phyloP scores from a whole-genome alignment of 2,329 filamentous ascomycete species.

The Fusarium metavorans region DNA sequence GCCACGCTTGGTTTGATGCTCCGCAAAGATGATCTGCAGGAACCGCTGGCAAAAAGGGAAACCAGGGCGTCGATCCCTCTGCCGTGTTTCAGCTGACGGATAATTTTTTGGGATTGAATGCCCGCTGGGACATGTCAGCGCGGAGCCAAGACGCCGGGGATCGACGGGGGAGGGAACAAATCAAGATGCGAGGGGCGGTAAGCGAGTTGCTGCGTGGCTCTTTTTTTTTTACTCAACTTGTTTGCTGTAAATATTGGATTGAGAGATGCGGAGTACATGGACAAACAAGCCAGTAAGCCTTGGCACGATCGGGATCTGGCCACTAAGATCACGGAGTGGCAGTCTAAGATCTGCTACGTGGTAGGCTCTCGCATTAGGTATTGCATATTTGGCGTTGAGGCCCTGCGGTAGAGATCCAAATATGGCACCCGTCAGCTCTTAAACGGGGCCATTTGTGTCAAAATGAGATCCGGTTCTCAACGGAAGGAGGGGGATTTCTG shows the following conservation, averaged over 20 bases:
- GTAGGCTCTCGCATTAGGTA: slow-evolving; percentile 12
- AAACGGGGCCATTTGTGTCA: neutral
- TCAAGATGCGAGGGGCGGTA: slow-evolving; percentile 10
- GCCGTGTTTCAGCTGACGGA: slow-evolving; percentile 8
- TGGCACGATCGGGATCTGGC: slow-evolving; percentile 29
- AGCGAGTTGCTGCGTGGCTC: slow-evolving; percentile 11
- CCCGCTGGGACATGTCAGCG: neutral
- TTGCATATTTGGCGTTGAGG: neutral
- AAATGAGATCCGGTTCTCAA: neutral
- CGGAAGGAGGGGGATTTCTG: neutral
- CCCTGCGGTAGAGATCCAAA: neutral
- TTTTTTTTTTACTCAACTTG: neutral
- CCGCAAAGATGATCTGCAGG: slow-evolving; percentile 39
- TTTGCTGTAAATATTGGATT: slow-evolving; percentile 30
- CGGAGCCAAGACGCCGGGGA: slow-evolving; percentile 9
- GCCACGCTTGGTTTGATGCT: slow-evolving; percentile 4
- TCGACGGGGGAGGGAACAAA: neutral
- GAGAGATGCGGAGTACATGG: slow-evolving; percentile 6
- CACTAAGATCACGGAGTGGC: slow-evolving; percentile 11
- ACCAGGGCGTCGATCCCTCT: slow-evolving; percentile 1
- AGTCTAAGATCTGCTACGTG: neutral
- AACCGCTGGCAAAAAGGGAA: slow-evolving; percentile 21
- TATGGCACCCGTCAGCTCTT: neutral
- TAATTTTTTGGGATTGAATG: neutral
- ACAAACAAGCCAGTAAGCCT: slow-evolving; percentile 24